Evolutionary conservation across 805 yeast genomes (phyloP), one percentile per base, ranked within the genome.

Genomic region (Vanderwaltozyma verrucispora): DNA sequence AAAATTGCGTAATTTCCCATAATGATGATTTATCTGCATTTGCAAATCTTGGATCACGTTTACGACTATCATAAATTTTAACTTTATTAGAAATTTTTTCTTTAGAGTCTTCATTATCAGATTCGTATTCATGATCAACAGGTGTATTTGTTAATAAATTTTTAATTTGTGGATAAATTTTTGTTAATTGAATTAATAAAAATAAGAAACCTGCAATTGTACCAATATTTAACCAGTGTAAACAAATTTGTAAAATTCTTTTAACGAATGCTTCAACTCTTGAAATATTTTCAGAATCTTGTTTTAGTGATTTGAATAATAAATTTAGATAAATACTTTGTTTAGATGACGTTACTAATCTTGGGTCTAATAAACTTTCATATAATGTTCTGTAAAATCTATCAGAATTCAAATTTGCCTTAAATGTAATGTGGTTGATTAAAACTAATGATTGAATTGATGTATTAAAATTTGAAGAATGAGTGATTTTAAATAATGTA

Each of bases 1-100:
- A 55, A 54, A 92, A 80, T 25, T 76, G 81, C 29, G 68, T 64
- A 10, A 87, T 56, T 64, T 92, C 98, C 96, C 96, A 92, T 35
- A 89, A 60, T 2, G 89, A 78, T 0, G 95, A 68, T 33, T 69
- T 71, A 31, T 76, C 77, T 5, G 96, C 96, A 56, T 84, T 72
- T n/a, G 96, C 85, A 55, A 62, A 86, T 46, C 74, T 70, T n/a
- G 98, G 98, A 56, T 92, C 97, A 58, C 97, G 76, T 54, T 84
- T 85, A 51, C 77, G 77, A 26, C 94, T 75, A 60, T 92, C 96
- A 56, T 92, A 92, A 11, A 36, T 43, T 24, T 47, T 46, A 28
- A 34, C 35, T 9, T 28, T 11, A 18, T 24, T 32, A 10, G 46
- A 44, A 24, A 54, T 62, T 24, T 24, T 12, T 10, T 18, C 4